Evolutionary conservation across 192 early-diverging fungal genomes (phyloP).

Genomic region (Chytriomyces sp.): DNA sequence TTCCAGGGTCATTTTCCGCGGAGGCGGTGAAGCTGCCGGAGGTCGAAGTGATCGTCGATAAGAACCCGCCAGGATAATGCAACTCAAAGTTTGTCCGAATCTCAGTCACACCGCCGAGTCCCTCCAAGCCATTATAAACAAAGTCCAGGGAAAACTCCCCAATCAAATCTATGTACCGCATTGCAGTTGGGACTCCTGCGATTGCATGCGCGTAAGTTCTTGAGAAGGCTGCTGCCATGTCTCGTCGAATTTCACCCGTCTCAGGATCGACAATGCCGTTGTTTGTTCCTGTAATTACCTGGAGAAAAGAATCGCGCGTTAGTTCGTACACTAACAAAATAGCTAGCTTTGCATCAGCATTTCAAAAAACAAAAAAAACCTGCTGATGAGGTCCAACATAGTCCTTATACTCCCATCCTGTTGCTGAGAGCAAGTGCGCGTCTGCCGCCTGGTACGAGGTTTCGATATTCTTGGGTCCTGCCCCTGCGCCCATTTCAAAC

Average conservation of each 20-base stretch:
- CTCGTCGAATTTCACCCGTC: slow-evolving; percentile 7
- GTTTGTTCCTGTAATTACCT: slow-evolving; percentile 18
- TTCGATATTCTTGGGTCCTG: neutral
- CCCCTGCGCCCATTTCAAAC: slow-evolving; percentile 33
- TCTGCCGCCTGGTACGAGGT: slow-evolving; percentile 8
- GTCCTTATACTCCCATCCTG: slow-evolving; percentile 38
- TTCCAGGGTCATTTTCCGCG: neutral
- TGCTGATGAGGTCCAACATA: slow-evolving; percentile 1
- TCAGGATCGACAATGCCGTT: slow-evolving; percentile 28
- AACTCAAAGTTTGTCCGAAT: slow-evolving; percentile 15
- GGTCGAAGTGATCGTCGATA: neutral
- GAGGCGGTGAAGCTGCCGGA: neutral
- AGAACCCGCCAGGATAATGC: slow-evolving; percentile 11
- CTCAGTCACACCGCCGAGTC: slow-evolving; percentile 14
- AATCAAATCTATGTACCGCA: slow-evolving; percentile 1
- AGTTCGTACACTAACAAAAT: too few relatives aligned
- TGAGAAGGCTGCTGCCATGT: slow-evolving; percentile 22
- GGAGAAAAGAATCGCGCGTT: neutral
- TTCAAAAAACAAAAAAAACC: too few relatives aligned
- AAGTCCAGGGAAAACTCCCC: slow-evolving; percentile 10
- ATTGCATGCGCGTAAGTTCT: slow-evolving; percentile 31
- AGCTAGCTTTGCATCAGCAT: too few relatives aligned
- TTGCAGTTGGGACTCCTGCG: slow-evolving; percentile 17
- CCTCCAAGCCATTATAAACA: slow-evolving; percentile 7
- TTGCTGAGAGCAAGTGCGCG: slow-evolving; percentile 1